Conservation (phyloP, 177 flowering plant genomes). For the Vitis hybrid region DNA sequence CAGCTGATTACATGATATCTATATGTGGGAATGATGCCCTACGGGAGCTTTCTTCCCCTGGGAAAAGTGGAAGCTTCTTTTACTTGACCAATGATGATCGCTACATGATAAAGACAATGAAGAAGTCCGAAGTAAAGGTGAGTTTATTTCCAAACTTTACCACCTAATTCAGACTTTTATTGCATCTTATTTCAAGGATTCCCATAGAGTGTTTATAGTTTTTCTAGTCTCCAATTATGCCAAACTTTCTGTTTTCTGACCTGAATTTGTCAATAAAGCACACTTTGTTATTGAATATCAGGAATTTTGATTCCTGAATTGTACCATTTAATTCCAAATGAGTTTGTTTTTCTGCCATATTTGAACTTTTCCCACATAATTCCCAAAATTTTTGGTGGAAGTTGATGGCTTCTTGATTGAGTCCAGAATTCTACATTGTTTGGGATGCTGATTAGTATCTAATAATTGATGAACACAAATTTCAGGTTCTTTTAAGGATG, state of each 20-base stretch:
- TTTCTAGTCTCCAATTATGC: not conserved
- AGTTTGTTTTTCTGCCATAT: no score
- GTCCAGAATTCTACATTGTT: no score
- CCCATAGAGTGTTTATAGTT: not conserved
- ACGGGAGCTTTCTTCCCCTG: slow-evolving; percentile 95
- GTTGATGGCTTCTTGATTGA: no score
- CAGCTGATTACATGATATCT: slow-evolving; percentile 96
- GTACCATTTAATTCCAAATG: not conserved
- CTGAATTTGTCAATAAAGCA: no score
- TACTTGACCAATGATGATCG: slow-evolving; percentile 88
- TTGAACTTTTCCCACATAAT: no score
- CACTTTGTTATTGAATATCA: no score
- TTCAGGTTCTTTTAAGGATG: slow-evolving; percentile 84
- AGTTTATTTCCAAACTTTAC: slow-evolving; percentile 14
- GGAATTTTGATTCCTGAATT: no score
- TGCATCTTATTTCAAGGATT: not conserved
- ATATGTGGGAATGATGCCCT: slow-evolving; percentile 94
- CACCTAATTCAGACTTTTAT: no score
- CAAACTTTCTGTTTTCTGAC: not conserved
- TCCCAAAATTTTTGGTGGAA: no score
- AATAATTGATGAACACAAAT: not conserved
- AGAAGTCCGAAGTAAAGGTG: slow-evolving; percentile 94
- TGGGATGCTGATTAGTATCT: no score
- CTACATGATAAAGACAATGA: slow-evolving; percentile 97
- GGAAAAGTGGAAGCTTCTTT: slow-evolving; percentile 98